Conservation (phyloP, 2,329 filamentous ascomycete genomes). For the Calonectria hongkongensis region DNA sequence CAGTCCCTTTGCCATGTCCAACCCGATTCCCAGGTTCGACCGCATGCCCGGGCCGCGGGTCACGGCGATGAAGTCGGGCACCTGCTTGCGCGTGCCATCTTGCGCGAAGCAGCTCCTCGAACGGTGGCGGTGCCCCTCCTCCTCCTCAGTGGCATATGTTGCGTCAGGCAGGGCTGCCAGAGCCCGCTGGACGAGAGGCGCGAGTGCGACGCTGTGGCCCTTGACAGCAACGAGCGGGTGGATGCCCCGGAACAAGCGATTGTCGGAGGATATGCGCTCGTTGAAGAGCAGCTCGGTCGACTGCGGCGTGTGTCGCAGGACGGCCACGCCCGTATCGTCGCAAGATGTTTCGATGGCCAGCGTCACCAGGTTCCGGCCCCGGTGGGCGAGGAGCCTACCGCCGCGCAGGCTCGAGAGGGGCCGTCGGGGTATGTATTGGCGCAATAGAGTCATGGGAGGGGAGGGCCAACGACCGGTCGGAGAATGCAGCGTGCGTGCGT, state of each 20-base stretch:
- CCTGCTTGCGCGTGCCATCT: slow-evolving; percentile 56
- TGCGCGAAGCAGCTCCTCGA: slow-evolving; percentile 39
- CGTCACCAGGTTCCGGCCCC: slow-evolving; percentile 67
- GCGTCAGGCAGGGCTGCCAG: slow-evolving; percentile 70
- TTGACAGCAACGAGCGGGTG: slow-evolving; percentile 85
- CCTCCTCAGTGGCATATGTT: background rate
- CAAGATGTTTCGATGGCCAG: slow-evolving; percentile 90
- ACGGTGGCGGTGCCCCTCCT: background rate
- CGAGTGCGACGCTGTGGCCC: slow-evolving; percentile 84
- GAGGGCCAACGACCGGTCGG: background rate
- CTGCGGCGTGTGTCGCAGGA: slow-evolving; percentile 77
- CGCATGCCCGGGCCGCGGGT: slow-evolving; percentile 95
- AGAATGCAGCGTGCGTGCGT: background rate
- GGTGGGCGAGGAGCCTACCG: slow-evolving; percentile 40
- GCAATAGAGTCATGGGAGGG: slow-evolving; percentile 44
- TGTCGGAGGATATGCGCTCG: slow-evolving; percentile 87
- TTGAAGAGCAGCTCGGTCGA: slow-evolving; percentile 83
- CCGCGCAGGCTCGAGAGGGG: slow-evolving; percentile 2
- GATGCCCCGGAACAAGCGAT: slow-evolving; percentile 83
- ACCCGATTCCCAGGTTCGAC: slow-evolving; percentile 83
- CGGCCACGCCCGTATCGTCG: slow-evolving; percentile 93
- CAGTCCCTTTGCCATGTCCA: slow-evolving; percentile 91
- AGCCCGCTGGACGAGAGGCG: slow-evolving; percentile 79
- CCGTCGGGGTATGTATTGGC: slow-evolving; percentile 32
- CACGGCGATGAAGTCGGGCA: slow-evolving; percentile 89